Evolutionary conservation across 2,329 filamentous ascomycete species (phyloP), one percentile per base, ranked within the genome.

Genomic region (Fusarium zealandicum): DNA sequence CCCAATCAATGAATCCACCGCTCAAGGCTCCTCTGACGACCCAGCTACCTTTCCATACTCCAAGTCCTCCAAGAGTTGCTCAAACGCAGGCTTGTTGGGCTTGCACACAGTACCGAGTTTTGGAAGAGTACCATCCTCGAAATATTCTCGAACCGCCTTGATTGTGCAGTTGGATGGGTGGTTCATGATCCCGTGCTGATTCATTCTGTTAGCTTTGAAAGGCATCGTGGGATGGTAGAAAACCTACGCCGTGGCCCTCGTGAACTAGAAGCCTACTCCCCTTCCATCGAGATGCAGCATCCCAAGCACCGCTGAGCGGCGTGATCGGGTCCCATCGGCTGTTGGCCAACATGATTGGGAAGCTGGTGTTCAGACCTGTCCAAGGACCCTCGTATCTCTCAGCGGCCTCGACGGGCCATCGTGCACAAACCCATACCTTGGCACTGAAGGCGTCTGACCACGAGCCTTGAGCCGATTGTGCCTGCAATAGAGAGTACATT

Each of bases 141-240:
- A 57, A 28, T 57, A 57, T 3, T 41, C 36, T 12, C 27, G n/a
- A 14, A 57, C 40, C 8, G 49, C 54, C 18, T 46, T 18, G 10
- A 44, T 37, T 1, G 54, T 54, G 17, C 54, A 57, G 30, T 57
- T 41, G 4, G 54, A 57, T 8, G 39, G 38, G n/a, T 57, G 54
- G 5, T 40, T 44, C 43, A 57, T 53, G 4, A 48, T 5, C 4
- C 54, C 54, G 30, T 57, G 50, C 54, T 57, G 5, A 25, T 14
- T 11, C n/a, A 25, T 14, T 11, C n/a, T 16, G 36, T 52, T 31
- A 52, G 42, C 20, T 28, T 40, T 25, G 6, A 18, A 17, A 12
- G 6, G 1, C 7, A 7, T n/a, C 11, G 3, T 13, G 10, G 30
- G 13, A 44, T 17, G 20, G 13, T 11, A 9, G 5, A n/a, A 11